Evolutionary conservation across 495 filamentous ascomycete genomes (phyloP).

Genomic region (Penicillium goetzii): DNA sequence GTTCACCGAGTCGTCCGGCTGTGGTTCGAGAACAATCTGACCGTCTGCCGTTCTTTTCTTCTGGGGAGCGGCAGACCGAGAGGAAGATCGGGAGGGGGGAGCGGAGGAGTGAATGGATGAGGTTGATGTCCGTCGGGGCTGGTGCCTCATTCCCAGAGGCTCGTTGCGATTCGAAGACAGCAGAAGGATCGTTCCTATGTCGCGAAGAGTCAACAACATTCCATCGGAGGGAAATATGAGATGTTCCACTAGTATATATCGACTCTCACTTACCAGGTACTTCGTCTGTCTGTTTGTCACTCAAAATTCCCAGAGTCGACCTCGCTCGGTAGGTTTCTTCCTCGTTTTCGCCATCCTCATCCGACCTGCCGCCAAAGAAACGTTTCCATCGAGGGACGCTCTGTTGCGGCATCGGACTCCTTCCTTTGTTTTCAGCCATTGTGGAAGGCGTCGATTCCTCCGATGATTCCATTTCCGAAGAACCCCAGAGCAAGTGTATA

Average conservation of each 20-base stretch:
- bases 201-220: neutral
- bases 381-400: conserved; percentile 27
- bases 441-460: conserved; percentile 3
- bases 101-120: conserved; percentile 71
- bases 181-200: conserved; percentile 76
- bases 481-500: neutral
- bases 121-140: conserved; percentile 72
- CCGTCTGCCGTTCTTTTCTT: conserved; percentile 83
- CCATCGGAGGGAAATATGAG: neutral
- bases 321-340: conserved; percentile 45
- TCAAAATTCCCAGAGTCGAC: conserved; percentile 84
- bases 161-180: conserved; percentile 77
- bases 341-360: conserved; percentile 6
- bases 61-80: conserved; percentile 44
- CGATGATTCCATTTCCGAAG: conserved; percentile 11
- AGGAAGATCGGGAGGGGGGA: conserved; percentile 46
- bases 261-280: conserved; percentile 74
- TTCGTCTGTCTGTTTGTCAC: conserved; percentile 81
- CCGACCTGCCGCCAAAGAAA: conserved; percentile 21
- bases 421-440: neutral
- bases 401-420: neutral
- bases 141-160: conserved; percentile 77
- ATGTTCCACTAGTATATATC: neutral
- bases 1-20: conserved; percentile 88
- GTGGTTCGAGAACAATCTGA: conserved; percentile 85